These are phyloP conservation scores for Naematelia encephala DNA, from an alignment of 768 basidiomycete species.

Conservation along the genomic window DNA sequence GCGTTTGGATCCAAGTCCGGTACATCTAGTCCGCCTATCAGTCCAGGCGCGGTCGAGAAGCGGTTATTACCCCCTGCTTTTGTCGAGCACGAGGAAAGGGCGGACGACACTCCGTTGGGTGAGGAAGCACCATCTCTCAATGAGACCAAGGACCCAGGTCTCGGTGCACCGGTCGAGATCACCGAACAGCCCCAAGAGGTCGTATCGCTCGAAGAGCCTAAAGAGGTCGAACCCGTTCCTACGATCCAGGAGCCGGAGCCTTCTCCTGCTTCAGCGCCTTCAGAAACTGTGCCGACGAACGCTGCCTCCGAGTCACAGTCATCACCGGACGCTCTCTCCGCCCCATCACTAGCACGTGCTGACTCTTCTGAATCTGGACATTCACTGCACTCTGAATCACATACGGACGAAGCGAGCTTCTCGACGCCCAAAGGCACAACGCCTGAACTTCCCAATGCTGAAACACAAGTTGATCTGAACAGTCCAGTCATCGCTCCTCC, in stretches of 20 bases:
- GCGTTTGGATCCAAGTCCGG: slow-evolving; percentile 15
- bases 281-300: too few relatives aligned
- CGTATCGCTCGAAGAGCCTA: not conserved
- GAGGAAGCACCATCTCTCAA: not conserved
- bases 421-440: slow-evolving; percentile 31
- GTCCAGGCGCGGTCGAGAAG: slow-evolving; percentile 22
- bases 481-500: slow-evolving; percentile 15
- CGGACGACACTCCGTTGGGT: not conserved
- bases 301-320: too few relatives aligned
- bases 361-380: not conserved
- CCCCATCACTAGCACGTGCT: not conserved
- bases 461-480: not conserved
- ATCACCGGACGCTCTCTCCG: slow-evolving; percentile 6
- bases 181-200: slow-evolving; percentile 5
- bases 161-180: slow-evolving; percentile 11
- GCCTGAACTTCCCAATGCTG: slow-evolving; percentile 14
- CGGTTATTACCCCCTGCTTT: slow-evolving; percentile 8
- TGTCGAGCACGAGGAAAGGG: slow-evolving; percentile 10
- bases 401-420: slow-evolving; percentile 27
- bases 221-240: slow-evolving; percentile 19
- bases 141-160: not conserved
- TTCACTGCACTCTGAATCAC: not conserved
- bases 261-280: not conserved
- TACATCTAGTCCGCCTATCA: slow-evolving; percentile 23
- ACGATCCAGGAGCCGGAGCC: slow-evolving; percentile 12